phyloP scores from a whole-genome alignment of 2,329 filamentous ascomycete species.

The Fusarium armeniacum region DNA sequence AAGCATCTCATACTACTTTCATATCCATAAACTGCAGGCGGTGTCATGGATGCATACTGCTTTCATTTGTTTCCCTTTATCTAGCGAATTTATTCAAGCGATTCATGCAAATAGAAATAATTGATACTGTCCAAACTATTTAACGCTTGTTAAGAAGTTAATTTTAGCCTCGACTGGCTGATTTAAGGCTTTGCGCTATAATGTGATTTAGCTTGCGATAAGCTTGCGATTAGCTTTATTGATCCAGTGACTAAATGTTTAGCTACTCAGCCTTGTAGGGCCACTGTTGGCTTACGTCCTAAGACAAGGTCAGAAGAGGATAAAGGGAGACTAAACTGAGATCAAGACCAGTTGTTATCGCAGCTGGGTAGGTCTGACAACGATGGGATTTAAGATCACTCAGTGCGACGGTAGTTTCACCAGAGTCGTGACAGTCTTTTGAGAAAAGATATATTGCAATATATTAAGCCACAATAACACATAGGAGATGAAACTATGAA shows the following conservation, averaged over 20 bases:
- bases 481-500: rapidly evolving
- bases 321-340: no score
- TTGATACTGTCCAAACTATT: no score
- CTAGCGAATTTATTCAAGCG: background rate
- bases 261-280: no score
- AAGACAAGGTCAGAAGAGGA: no score
- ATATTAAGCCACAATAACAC: background rate
- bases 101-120: background rate
- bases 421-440: background rate
- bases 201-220: no score
- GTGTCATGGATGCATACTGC: background rate
- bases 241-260: no score
- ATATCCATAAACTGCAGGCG: background rate
- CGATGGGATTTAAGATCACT: background rate
- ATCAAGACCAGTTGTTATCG: no score
- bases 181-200: no score
- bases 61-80: background rate
- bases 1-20: background rate
- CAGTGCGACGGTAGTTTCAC: background rate
- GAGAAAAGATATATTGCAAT: background rate
- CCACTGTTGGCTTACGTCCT: no score
- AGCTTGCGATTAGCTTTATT: no score
- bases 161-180: no score
- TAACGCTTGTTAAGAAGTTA: no score
- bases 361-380: background rate